Evolutionary conservation across 768 basidiomycete genomes (phyloP).

Genomic region (Pisolithus sp.): DNA sequence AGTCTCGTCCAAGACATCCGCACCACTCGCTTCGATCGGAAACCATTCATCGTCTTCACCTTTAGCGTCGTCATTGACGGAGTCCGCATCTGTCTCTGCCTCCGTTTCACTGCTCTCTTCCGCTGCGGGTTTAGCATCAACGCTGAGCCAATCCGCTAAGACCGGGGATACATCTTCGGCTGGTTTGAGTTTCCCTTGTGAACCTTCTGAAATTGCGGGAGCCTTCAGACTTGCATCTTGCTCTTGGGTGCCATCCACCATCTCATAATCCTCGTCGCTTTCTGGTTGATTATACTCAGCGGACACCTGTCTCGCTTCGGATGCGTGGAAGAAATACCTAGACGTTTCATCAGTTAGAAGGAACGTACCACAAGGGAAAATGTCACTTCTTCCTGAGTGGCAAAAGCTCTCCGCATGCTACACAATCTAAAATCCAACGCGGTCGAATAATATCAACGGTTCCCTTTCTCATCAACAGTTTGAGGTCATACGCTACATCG

Average conservation of each 20-base stretch:
- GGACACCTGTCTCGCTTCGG: conserved; percentile 38
- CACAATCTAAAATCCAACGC: conserved; percentile 75
- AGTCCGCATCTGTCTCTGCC: conserved; percentile 62
- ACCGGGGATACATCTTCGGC: conserved; percentile 39
- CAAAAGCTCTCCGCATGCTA: conserved; percentile 47
- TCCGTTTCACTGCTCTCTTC: conserved; percentile 37
- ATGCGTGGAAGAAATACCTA: conserved; percentile 80
- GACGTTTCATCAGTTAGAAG: neutral
- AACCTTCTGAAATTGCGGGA: neutral
- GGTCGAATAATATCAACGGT: conserved; percentile 71
- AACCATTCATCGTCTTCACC: conserved; percentile 38
- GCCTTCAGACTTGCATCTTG: conserved; percentile 8
- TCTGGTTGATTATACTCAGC: conserved; percentile 47
- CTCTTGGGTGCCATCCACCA: conserved; percentile 13
- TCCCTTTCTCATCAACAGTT: conserved; percentile 63
- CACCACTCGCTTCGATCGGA: conserved; percentile 14
- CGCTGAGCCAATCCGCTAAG: conserved; percentile 57
- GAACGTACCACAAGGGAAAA: neutral
- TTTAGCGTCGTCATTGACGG: conserved; percentile 54
- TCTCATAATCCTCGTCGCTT: conserved; percentile 26
- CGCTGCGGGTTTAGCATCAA: conserved; percentile 32
- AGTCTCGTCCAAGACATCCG: conserved; percentile 18
- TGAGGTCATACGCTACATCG: conserved; percentile 59
- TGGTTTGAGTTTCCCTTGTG: conserved; percentile 19
- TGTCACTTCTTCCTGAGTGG: conserved; percentile 64